Evolutionary conservation across 2,329 filamentous ascomycete species (phyloP), one percentile per base, ranked within the genome.

Genomic region (Dactylellina parvicollis): DNA sequence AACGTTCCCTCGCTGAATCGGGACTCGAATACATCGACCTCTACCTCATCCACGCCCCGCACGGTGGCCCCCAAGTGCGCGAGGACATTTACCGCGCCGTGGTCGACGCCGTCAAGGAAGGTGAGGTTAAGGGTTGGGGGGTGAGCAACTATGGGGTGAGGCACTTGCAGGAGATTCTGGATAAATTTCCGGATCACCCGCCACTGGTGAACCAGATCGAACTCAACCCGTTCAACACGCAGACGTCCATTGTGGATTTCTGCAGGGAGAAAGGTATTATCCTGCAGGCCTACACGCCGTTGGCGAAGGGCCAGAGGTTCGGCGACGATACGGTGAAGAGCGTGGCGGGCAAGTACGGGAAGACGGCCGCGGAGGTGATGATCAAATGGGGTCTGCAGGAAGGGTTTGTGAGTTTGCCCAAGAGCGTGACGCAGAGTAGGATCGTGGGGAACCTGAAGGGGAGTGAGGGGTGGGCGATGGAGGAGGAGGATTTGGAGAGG

Each of bases 121-220:
- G 91, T 0, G 88, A 92, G 81, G 83, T 92, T 28, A 88, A 82
- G 78, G 88, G 86, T 75, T 90, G 87, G 22, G 91, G 91, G 0
- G 89, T 95, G 0, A 91, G 88, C 78, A 95, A 95, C 80, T 95
- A 86, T 78, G 91, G 91, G 0, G 86, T 90, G 40, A 86, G 87
- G 18, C 75, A 89, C 86, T 84, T 92, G 55, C 85, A 90, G 75
- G 90, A 92, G 78, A 82, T 92, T 52, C 85, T 92, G 78, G 83
- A 84, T 1, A 85, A 85, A 0, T 86, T 86, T 9, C 88, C 89
- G 0, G 83, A 84, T 0, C 84, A 90, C 47, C 80, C 82, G 8
- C 91, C 91, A 0, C 86, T 87, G 1, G 86, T 94, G 55, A 94
- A 94, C 78, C 91, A 95, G 81, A 89, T 93, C 77, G 90, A 94